Percentiles rank a stretch among this genome's conserved stretches.
These are phyloP conservation scores for Clonostachys solani DNA, from an alignment of 2,329 filamentous ascomycete species.

Conservation along the genomic window DNA sequence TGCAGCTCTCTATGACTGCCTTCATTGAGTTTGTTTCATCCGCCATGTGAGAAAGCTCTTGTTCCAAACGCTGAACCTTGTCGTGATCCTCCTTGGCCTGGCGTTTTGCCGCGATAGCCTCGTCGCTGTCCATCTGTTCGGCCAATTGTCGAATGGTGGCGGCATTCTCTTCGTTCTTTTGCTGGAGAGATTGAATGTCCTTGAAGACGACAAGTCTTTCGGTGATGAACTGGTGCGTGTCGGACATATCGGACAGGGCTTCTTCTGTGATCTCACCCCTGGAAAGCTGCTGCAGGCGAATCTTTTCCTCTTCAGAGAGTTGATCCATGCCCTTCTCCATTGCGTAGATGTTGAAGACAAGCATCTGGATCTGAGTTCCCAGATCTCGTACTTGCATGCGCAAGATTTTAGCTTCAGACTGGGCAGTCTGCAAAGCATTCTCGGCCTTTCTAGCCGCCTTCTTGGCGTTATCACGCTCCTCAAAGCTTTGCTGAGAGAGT, in stretches of 20 bases:
- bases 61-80: slow-evolving; percentile 68
- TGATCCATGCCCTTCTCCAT: slow-evolving; percentile 74
- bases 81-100: slow-evolving; percentile 62
- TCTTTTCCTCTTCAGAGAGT: slow-evolving; percentile 66
- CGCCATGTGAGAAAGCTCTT: slow-evolving; percentile 69
- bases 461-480: slow-evolving; percentile 73
- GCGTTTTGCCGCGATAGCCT: slow-evolving; percentile 65
- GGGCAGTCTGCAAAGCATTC: slow-evolving; percentile 58
- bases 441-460: slow-evolving; percentile 78
- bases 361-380: slow-evolving; percentile 83
- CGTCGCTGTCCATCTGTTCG: slow-evolving; percentile 86
- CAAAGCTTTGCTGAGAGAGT: slow-evolving; percentile 75
- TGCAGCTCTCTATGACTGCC: slow-evolving; percentile 85
- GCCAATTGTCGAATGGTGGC: slow-evolving; percentile 80
- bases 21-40: slow-evolving; percentile 83
- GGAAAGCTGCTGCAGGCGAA: slow-evolving; percentile 73
- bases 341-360: slow-evolving; percentile 82
- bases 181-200: slow-evolving; percentile 76
- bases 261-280: slow-evolving; percentile 71
- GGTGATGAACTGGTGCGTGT: slow-evolving; percentile 85
- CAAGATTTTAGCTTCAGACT: slow-evolving; percentile 72
- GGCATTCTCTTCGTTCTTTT: slow-evolving; percentile 82
- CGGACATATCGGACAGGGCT: slow-evolving; percentile 68
- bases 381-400: slow-evolving; percentile 86
- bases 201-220: slow-evolving; percentile 88